phyloP scores from a whole-genome alignment of 371 early-diverging fungal genomes.

The Amoeboaphelidium protococcarum region DNA sequence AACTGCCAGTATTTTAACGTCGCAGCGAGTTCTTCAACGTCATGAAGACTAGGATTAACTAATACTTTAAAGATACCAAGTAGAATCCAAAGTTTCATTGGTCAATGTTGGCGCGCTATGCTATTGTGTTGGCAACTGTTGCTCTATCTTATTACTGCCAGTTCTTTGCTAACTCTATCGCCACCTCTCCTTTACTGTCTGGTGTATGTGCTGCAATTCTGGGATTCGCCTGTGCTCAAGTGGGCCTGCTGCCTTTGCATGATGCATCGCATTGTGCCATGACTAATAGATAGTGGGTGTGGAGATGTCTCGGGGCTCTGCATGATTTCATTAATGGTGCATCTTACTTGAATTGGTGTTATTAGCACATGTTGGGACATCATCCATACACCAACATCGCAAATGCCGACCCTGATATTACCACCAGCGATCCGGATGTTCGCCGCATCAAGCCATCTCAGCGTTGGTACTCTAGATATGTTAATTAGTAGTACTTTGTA shows the following conservation, averaged over 20 bases:
- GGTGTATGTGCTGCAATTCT: slow-evolving; percentile 14
- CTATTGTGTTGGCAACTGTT: slow-evolving; percentile 12
- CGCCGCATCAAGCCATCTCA: slow-evolving; percentile 22
- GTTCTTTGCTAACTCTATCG: slow-evolving; percentile 13
- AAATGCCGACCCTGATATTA: slow-evolving; percentile 24
- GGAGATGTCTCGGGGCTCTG: slow-evolving; percentile 21
- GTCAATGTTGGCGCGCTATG: slow-evolving; percentile 16
- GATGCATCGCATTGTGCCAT: slow-evolving; percentile 26
- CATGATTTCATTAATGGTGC: slow-evolving; percentile 29
- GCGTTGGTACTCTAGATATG: slow-evolving; percentile 18
- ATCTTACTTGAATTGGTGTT: slow-evolving; percentile 14
- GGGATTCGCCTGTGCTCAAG: slow-evolving; percentile 19
- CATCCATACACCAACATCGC: slow-evolving; percentile 30
- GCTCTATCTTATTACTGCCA: slow-evolving; percentile 15
- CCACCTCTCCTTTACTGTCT: slow-evolving; percentile 12
- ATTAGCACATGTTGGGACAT: slow-evolving; percentile 29
- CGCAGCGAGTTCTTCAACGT: slow-evolving; percentile 16
- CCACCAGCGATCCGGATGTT: slow-evolving; percentile 18
- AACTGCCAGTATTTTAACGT: slow-evolving; percentile 21
- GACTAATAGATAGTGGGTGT: slow-evolving; percentile 20
- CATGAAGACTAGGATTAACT: slow-evolving; percentile 8
- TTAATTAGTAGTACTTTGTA: slow-evolving; percentile 20
- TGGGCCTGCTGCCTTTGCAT: slow-evolving; percentile 19
- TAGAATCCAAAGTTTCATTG: slow-evolving; percentile 7
- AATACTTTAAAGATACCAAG: slow-evolving; percentile 4